These are phyloP conservation scores for Cnidoscolus chayamansa DNA, from an alignment of 441 rosid species.

Conservation along the genomic window DNA sequence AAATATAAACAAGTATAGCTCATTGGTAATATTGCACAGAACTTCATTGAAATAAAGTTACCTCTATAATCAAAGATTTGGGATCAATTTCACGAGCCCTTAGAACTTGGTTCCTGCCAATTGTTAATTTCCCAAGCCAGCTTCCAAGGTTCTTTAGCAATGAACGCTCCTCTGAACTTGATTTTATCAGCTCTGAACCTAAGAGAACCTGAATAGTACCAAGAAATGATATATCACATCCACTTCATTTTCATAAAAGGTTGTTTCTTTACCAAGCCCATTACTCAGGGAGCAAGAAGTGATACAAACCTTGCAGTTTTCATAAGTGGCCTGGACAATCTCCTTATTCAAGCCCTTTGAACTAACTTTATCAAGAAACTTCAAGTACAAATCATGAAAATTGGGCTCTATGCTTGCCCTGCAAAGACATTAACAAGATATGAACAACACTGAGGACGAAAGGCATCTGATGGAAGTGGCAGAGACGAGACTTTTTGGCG, in stretches of 20 bases:
- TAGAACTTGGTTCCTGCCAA: constrained; percentile 90
- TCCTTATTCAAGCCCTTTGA: constrained; percentile 83
- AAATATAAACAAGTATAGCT: neutral
- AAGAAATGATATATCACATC: neutral
- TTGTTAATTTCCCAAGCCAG: constrained; percentile 99
- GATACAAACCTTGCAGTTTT: constrained; percentile 90
- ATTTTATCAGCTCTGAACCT: constrained; percentile 97
- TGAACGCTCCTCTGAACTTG: constrained; percentile 96
- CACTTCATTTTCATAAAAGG: constrained; percentile 4
- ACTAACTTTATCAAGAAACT: constrained; percentile 86
- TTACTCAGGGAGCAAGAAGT: neutral
- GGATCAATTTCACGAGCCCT: constrained; percentile 98
- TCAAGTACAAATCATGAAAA: constrained; percentile 95
- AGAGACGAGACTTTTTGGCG: neutral
- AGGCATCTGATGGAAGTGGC: neutral
- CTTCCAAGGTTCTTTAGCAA: constrained; percentile 96
- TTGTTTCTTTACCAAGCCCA: neutral
- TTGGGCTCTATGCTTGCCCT: constrained; percentile 99
- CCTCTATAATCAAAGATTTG: constrained; percentile 96
- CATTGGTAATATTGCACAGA: neutral
- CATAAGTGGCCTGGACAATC: constrained; percentile 90
- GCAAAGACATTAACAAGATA: constrained; percentile 24
- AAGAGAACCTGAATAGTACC: constrained; percentile 68
- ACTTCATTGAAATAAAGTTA: constrained; percentile 18
- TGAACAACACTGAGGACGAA: neutral